Percentiles rank a stretch among this genome's conserved stretches.
Evolutionary conservation across 495 filamentous ascomycete genomes (phyloP).

Genomic region (Neurospora terricola): DNA sequence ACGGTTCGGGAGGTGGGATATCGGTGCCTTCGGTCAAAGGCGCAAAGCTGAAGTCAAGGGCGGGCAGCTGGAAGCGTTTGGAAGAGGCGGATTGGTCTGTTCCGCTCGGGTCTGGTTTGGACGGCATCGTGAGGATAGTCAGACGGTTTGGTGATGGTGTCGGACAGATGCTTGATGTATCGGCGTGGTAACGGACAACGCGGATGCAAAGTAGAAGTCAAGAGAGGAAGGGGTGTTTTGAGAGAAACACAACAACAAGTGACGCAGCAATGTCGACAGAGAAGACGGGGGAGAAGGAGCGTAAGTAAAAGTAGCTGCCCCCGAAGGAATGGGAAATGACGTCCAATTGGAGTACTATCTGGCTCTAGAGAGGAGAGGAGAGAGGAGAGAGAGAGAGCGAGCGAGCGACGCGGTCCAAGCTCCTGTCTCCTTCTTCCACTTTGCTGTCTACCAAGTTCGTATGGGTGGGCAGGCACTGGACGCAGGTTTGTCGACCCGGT

Average conservation of each 20-base stretch:
- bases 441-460: background rate
- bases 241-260: background rate
- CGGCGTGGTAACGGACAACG: background rate
- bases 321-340: background rate
- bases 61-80: slow-evolving; percentile 44
- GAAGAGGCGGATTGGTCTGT: slow-evolving; percentile 9
- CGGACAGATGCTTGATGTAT: background rate
- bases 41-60: slow-evolving; percentile 39
- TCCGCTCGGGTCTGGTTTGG: slow-evolving; percentile 11
- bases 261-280: background rate
- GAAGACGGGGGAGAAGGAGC: background rate
- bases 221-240: background rate
- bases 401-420: background rate
- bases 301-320: background rate
- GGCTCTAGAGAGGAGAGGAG: background rate
- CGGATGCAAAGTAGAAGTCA: background rate
- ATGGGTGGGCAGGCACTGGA: background rate
- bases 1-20: slow-evolving; percentile 45
- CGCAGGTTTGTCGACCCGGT: background rate
- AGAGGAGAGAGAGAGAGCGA: background rate
- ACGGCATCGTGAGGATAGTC: slow-evolving; percentile 12
- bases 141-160: background rate
- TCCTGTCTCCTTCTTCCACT: background rate
- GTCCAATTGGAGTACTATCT: background rate
- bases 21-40: slow-evolving; percentile 48